Percentiles rank a stretch among this genome's conserved stretches.
These are phyloP conservation scores for Cladophialophora psammophila DNA, from an alignment of 2,329 filamentous ascomycete species.

Conservation along the genomic window DNA sequence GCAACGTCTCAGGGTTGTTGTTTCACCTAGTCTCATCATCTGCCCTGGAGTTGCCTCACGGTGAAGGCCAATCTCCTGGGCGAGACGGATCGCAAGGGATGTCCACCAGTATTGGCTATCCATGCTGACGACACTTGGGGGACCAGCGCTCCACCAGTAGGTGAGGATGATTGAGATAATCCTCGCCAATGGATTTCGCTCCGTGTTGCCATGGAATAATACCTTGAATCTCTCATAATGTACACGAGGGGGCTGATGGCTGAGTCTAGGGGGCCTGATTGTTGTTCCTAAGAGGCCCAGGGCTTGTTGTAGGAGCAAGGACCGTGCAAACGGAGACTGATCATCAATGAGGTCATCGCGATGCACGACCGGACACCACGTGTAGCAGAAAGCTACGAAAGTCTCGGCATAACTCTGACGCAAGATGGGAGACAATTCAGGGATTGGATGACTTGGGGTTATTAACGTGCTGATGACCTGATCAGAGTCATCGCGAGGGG, in stretches of 20 bases:
- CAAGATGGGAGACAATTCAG: not conserved
- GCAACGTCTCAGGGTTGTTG: conserved; percentile 43
- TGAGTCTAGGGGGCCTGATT: conserved; percentile 53
- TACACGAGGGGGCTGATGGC: conserved; percentile 48
- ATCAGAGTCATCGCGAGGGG: conserved; percentile 2
- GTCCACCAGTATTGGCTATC: conserved; percentile 60
- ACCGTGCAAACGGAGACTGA: conserved; percentile 32
- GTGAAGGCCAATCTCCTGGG: conserved; percentile 55
- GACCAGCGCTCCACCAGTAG: conserved; percentile 55
- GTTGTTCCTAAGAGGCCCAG: conserved; percentile 52
- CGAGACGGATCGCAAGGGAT: conserved; percentile 52
- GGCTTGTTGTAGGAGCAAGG: conserved; percentile 44
- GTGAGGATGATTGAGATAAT: conserved; percentile 51
- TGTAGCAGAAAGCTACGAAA: conserved; percentile 9
- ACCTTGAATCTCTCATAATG: conserved; percentile 52
- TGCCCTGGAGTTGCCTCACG: conserved; percentile 44
- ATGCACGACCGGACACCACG: conserved; percentile 41
- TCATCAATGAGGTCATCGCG: conserved; percentile 44
- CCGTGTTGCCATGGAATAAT: conserved; percentile 53
- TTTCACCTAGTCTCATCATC: conserved; percentile 13
- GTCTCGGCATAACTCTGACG: conserved; percentile 15
- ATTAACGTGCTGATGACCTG: not conserved
- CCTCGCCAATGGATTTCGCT: conserved; percentile 48
- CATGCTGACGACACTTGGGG: conserved; percentile 49
- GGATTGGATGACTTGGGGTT: not conserved